Evolutionary conservation across 306 rosid genomes (phyloP).

Genomic region (Cucumis cinereus): DNA sequence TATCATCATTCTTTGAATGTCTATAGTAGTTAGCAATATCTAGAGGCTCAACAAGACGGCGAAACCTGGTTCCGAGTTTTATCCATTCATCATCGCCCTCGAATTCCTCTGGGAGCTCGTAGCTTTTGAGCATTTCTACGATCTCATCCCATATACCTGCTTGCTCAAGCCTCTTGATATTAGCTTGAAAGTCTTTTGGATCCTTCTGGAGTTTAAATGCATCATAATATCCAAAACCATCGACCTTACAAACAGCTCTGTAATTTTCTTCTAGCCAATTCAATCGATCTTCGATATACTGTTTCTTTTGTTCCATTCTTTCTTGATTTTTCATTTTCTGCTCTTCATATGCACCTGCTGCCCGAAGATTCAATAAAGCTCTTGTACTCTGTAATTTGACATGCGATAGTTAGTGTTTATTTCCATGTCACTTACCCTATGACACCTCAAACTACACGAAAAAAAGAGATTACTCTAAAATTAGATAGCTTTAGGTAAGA

Average conservation of each 20-base stretch:
- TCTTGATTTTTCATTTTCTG: conserved; percentile 25
- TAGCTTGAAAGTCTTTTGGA: conserved; percentile 47
- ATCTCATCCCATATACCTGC: conserved; percentile 73
- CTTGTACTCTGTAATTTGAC: conserved; percentile 36
- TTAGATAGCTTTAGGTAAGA: neutral
- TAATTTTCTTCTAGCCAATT: conserved; percentile 18
- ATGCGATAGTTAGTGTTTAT: neutral
- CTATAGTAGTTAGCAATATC: conserved; percentile 77
- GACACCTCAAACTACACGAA: neutral
- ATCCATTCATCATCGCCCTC: conserved; percentile 45
- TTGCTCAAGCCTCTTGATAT: conserved; percentile 47
- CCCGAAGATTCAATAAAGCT: conserved; percentile 55
- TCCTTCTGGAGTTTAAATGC: conserved; percentile 54
- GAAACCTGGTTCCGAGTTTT: conserved; percentile 30
- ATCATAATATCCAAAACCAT: conserved; percentile 34
- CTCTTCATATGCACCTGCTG: conserved; percentile 44
- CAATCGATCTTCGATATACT: neutral
- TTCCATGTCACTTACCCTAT: neutral
- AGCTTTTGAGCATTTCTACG: conserved; percentile 44
- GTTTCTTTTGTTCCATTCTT: conserved; percentile 12
- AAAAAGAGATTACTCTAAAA: neutral
- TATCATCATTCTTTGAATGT: conserved; percentile 46
- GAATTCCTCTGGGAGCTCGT: conserved; percentile 65
- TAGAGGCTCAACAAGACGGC: conserved; percentile 62
- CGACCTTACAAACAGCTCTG: conserved; percentile 14